These are phyloP conservation scores for Parathielavia hyrcaniae DNA, from an alignment of 495 filamentous ascomycete species.

Conservation along the genomic window DNA sequence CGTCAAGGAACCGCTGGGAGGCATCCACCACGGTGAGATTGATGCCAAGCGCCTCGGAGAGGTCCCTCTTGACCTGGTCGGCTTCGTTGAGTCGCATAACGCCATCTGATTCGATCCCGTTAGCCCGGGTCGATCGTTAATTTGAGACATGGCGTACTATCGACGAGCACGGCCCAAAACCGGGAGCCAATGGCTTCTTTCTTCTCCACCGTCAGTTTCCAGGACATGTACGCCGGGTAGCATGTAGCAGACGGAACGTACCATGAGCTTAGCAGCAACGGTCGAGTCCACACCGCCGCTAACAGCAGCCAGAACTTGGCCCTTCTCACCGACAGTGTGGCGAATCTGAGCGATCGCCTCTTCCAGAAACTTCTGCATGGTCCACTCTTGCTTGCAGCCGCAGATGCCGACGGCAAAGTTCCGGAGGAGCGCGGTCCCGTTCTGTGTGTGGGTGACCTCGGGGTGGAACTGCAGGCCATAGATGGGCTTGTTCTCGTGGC, in stretches of 20 bases:
- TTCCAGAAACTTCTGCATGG: slow-evolving; percentile 72
- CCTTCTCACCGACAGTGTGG: slow-evolving; percentile 67
- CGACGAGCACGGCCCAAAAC: slow-evolving; percentile 82
- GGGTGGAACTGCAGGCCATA: slow-evolving; percentile 81
- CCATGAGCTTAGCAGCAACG: slow-evolving; percentile 80
- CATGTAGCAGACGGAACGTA: not conserved
- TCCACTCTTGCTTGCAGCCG: slow-evolving; percentile 66
- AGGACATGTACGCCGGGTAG: not conserved
- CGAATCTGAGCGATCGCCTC: slow-evolving; percentile 73
- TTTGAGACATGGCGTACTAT: slow-evolving; percentile 43
- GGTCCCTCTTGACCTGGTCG: slow-evolving; percentile 65
- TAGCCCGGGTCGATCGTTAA: not conserved
- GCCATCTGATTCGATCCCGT: slow-evolving; percentile 45
- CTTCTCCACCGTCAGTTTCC: slow-evolving; percentile 27
- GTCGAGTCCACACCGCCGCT: slow-evolving; percentile 92
- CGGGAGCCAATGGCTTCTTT: slow-evolving; percentile 63
- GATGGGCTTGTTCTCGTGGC: slow-evolving; percentile 59
- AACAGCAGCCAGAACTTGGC: slow-evolving; percentile 78
- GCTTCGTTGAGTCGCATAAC: slow-evolving; percentile 84
- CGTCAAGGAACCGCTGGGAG: slow-evolving; percentile 61
- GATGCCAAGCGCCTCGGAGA: slow-evolving; percentile 74
- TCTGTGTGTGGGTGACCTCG: slow-evolving; percentile 67
- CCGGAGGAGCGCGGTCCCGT: slow-evolving; percentile 57
- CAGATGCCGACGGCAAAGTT: slow-evolving; percentile 85
- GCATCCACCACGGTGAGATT: slow-evolving; percentile 86